phyloP scores from a whole-genome alignment of 306 rosid genomes.

The apple (Malus domestica) region ASM211411v1 NC_041792.1:18046407-18046906 shows the following conservation, averaged over 20 bases:
- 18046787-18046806: neutral
- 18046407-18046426: neutral
- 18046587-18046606: too few relatives aligned
- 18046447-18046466: neutral
- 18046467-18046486: neutral
- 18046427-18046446: neutral
- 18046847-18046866: neutral
- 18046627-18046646: too few relatives aligned
- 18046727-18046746: neutral
- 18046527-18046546: too few relatives aligned
- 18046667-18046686: neutral
- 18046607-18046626: too few relatives aligned
- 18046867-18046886: neutral
- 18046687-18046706: too few relatives aligned
- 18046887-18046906: neutral
- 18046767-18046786: neutral
- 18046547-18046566: too few relatives aligned
- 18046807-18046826: neutral
- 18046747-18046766: neutral
- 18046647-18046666: too few relatives aligned
- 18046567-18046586: too few relatives aligned
- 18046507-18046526: too few relatives aligned
- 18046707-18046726: too few relatives aligned
- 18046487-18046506: too few relatives aligned
- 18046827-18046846: neutral